Evolutionary conservation across 345 rosid genomes (phyloP).

Genomic region (Draba incana): DNA sequence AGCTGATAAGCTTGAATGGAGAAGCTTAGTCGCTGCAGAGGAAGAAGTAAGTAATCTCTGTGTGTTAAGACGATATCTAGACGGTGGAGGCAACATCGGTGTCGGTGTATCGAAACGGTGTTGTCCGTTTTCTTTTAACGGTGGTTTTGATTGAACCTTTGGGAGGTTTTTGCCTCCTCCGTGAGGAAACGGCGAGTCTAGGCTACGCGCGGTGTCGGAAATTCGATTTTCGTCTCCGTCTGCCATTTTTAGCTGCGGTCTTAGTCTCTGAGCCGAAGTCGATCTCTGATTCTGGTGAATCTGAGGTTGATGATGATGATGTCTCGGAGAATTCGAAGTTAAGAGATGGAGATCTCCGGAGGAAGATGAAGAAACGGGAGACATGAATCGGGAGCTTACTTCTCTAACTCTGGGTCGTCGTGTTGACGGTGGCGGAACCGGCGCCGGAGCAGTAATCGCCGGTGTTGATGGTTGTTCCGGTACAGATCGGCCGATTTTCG

Average conservation of each 20-base stretch:
- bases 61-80: slow-evolving; percentile 29
- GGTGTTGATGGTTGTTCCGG: slow-evolving; percentile 32
- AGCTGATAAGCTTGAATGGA: slow-evolving; percentile 47
- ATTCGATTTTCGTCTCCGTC: slow-evolving; percentile 58
- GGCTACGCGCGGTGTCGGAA: slow-evolving; percentile 50
- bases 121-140: slow-evolving; percentile 35
- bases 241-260: slow-evolving; percentile 44
- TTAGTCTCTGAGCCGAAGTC: slow-evolving; percentile 53
- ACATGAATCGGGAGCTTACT: slow-evolving; percentile 83
- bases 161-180: slow-evolving; percentile 24
- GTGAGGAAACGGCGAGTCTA: slow-evolving; percentile 54
- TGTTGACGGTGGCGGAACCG: slow-evolving; percentile 51
- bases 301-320: slow-evolving; percentile 27
- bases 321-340: slow-evolving; percentile 49
- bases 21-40: slow-evolving; percentile 69
- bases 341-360: slow-evolving; percentile 49
- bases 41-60: slow-evolving; percentile 41
- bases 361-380: slow-evolving; percentile 56
- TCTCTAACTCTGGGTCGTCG: slow-evolving; percentile 83
- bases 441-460: slow-evolving; percentile 24
- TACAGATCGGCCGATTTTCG: slow-evolving; percentile 27
- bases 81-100: slow-evolving; percentile 39
- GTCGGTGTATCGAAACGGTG: slow-evolving; percentile 41
- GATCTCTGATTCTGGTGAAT: slow-evolving; percentile 39
- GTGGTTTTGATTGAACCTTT: slow-evolving; percentile 39